Conservation (phyloP, 176 grass and related monocot genomes). For the Zizania latifolia region DNA sequence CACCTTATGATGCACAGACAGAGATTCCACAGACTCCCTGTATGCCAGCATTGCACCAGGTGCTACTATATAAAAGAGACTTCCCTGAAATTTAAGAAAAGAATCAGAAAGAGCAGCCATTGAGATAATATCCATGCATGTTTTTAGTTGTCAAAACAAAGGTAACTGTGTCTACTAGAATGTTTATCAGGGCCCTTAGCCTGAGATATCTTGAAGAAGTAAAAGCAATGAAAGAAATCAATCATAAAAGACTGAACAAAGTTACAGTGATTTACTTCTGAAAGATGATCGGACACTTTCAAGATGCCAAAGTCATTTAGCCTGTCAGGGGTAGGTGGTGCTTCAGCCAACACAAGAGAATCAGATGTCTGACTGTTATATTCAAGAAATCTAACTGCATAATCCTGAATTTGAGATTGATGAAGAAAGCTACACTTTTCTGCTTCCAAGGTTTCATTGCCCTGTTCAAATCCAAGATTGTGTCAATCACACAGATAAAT, state of each 20-base stretch:
- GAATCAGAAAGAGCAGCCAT: background rate
- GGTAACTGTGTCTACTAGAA: background rate
- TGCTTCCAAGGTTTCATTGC: background rate
- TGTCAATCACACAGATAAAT: slow-evolving; percentile 10
- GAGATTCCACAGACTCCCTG: slow-evolving; percentile 81
- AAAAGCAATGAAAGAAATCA: slow-evolving; percentile 10
- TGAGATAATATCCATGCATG: slow-evolving; percentile 7
- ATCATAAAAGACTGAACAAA: slow-evolving; percentile 11
- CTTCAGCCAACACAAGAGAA: slow-evolving; percentile 54
- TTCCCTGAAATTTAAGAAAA: slow-evolving; percentile 58
- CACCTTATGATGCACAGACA: slow-evolving; percentile 73
- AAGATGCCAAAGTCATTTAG: slow-evolving; percentile 65
- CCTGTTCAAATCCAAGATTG: slow-evolving; percentile 37
- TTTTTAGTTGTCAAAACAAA: slow-evolving; percentile 3
- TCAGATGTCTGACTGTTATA: slow-evolving; percentile 46
- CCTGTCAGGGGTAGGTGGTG: slow-evolving; percentile 75
- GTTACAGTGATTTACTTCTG: slow-evolving; percentile 51
- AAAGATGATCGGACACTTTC: slow-evolving; percentile 61
- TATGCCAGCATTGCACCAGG: slow-evolving; percentile 74
- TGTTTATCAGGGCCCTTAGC: background rate
- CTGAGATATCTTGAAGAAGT: background rate
- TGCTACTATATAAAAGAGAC: slow-evolving; percentile 70
- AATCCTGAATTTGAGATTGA: slow-evolving; percentile 54
- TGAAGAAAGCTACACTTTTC: slow-evolving; percentile 8
- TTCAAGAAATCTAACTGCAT: slow-evolving; percentile 77